Base-by-base conservation (phyloP, 345 rosid genomes). In the Cardiospermum halicacabum region DNA sequence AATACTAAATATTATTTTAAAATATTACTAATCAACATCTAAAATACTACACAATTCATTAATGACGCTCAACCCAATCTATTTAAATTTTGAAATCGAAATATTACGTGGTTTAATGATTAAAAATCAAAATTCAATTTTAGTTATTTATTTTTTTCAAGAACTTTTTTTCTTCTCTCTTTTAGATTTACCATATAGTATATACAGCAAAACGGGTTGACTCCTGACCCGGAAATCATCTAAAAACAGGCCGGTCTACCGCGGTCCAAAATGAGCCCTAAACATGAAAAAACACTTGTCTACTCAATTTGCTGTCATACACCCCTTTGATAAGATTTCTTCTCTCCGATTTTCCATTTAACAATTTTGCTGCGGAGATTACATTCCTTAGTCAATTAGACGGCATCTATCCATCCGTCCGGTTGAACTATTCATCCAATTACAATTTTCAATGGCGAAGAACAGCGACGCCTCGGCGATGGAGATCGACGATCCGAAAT, bases 401-500 rank as follows among this genome's bases (percentile, higher is more conserved):
- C 24, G 36, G 5, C 25, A 2, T 36, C 34, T 1, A 21, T 36
- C 25, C n/a, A 12, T 50, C 39, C n/a, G 13, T 50, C 39, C 32
- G 11, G 31, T 67, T 58, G 37, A 62, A 71, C 69, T 68, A 67
- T 37, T 36, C 6, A 11, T 5, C 36, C 39, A 22, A 36, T 36
- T 22, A 47, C 24, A 56, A 51, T 47, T 3, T 45, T 4, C 18
- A 16, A 79, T 82, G 84, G 81, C 71, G 61, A 83, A 79, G 69
- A 74, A 74, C 53, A 77, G 59, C 68, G 82, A 72, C 40, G 22
- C 62, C 13, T 62, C 82, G 1, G 85, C 81, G 8, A 92, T 92
- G 94, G 96, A 89, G 69, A 74, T 88, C 72, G 98, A 89, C 74
- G 85, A 69, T 75, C 71, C 75, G 24, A 85, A 79, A 60, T 72